Conservation (phyloP, 495 filamentous ascomycete genomes). For the Bacidia rubella region DNA sequence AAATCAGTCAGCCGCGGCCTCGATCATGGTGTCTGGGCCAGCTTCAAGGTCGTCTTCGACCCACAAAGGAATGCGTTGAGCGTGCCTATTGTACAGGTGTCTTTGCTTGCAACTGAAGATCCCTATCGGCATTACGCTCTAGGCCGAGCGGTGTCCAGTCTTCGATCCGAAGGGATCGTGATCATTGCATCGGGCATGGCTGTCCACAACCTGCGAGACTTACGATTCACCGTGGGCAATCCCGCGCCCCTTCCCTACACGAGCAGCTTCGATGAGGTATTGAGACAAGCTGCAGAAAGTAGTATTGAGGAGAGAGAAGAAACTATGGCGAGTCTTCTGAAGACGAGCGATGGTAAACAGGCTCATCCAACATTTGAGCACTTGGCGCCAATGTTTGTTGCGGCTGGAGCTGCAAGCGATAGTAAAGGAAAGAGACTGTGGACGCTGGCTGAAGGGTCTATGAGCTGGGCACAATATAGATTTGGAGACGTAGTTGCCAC, state of each 20-base stretch:
- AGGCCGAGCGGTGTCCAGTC: constrained; percentile 50
- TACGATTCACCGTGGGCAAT: constrained; percentile 34
- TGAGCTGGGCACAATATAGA: constrained; percentile 64
- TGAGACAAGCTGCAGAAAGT: constrained; percentile 52
- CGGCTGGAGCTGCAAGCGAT: constrained; percentile 52
- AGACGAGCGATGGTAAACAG: constrained; percentile 52
- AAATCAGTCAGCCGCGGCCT: constrained; percentile 53
- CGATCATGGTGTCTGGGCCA: constrained; percentile 72
- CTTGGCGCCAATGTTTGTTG: constrained; percentile 64
- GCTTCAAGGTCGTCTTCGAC: constrained; percentile 56
- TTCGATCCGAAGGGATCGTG: constrained; percentile 59
- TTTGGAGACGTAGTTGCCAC: constrained; percentile 50
- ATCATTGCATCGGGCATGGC: constrained; percentile 78
- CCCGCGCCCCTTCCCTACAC: constrained; percentile 46
- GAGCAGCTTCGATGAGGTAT: constrained; percentile 63
- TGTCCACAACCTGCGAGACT: constrained; percentile 69
- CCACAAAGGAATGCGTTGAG: constrained; percentile 61
- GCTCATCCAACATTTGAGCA: constrained; percentile 77
- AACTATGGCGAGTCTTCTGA: constrained; percentile 44
- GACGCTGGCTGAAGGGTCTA: constrained; percentile 50
- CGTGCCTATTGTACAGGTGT: constrained; percentile 71
- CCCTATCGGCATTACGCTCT: constrained; percentile 56
- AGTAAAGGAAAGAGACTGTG: constrained; percentile 50
- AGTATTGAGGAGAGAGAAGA: constrained; percentile 28
- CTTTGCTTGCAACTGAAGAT: constrained; percentile 56